phyloP scores from a whole-genome alignment of 1,284 basidiomycete species.

The Phylloboletellus chloephorus region DNA sequence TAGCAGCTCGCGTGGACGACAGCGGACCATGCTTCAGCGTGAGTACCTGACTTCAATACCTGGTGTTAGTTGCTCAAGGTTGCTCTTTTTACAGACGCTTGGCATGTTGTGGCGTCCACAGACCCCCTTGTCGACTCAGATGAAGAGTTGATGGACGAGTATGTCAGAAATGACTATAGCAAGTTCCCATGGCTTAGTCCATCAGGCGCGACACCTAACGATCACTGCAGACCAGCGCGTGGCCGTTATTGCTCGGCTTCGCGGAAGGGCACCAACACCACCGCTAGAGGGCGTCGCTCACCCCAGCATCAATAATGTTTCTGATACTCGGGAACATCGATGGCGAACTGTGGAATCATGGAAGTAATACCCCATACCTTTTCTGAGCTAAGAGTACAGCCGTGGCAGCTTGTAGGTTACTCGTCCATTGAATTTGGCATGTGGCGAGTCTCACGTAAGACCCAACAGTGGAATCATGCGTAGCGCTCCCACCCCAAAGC shows the following conservation, averaged over 20 bases:
- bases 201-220: not conserved
- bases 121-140: conserved; percentile 71
- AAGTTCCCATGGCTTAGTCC: conserved; percentile 21
- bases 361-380: conserved; percentile 23
- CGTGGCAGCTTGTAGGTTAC: conserved; percentile 10
- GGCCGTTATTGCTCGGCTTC: conserved; percentile 42
- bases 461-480: not conserved
- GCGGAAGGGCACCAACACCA: conserved; percentile 39
- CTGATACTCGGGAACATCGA: conserved; percentile 30
- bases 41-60: conserved; percentile 8
- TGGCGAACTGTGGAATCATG: conserved; percentile 39
- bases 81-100: conserved; percentile 50
- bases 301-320: conserved; percentile 6
- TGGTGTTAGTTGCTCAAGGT: not conserved
- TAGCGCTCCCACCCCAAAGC: not conserved
- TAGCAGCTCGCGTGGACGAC: conserved; percentile 20
- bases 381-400: not conserved
- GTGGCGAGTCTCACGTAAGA: conserved; percentile 2
- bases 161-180: conserved; percentile 62
- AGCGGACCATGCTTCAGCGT: conserved; percentile 37
- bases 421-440: conserved; percentile 1
- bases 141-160: conserved; percentile 60
- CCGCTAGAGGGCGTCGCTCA: conserved; percentile 21
- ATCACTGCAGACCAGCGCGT: conserved; percentile 43
- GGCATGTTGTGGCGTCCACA: conserved; percentile 55